Base-by-base conservation (phyloP, 148 eudicot species). In the Rhododendron williamsianum region DNA sequence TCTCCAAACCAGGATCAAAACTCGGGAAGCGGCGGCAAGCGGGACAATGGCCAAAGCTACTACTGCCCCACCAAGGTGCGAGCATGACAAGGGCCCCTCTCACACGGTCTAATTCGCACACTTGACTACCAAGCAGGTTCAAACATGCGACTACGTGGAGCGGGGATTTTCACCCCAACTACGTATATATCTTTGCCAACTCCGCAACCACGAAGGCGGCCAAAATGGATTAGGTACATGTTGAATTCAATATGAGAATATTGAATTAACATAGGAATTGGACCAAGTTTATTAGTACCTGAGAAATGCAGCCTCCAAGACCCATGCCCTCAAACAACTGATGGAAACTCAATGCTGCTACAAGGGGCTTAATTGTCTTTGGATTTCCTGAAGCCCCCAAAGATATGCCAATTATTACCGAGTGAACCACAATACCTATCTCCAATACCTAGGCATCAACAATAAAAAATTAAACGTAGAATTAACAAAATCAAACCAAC, bases 251-350 rank as follows among this genome's bases (percentile, higher is more conserved):
- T 0, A 41, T 41, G 45, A 41, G 45, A 41, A 41, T 6, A 41
- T 38, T 3, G 41, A 3, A 3, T 46, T 8, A 25, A 36, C 9
- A 74, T 74, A 21, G 52, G 49, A 77, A 77, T 38, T 43, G 6
- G 48, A 43, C 13, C 30, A 9, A 77, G 51, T 21, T 9, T 38
- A 38, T 43, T 43, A 78, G 45, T 46, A 46, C 89, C 93, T 90
- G 92, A 60, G 87, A 78, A 81, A 87, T 87, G 84, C 87, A 87
- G 18, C 87, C 87, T 11, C 89, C 85, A 67, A 88, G 89, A 15
- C 87, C 89, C 85, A 88, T 88, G 82, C 89, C 89, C 67, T 88
- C 89, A 51, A 88, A 88, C 19, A 88, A 76, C 51, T 85, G 89
- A 48, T 88, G 89, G 21, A 88, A 88, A 73, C 85, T 85, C n/a